A percentile compares a stretch with the other conserved stretches of the same genome.
phyloP scores from a whole-genome alignment of 169 alveolate genomes.

The Blepharisma undulans region DNA sequence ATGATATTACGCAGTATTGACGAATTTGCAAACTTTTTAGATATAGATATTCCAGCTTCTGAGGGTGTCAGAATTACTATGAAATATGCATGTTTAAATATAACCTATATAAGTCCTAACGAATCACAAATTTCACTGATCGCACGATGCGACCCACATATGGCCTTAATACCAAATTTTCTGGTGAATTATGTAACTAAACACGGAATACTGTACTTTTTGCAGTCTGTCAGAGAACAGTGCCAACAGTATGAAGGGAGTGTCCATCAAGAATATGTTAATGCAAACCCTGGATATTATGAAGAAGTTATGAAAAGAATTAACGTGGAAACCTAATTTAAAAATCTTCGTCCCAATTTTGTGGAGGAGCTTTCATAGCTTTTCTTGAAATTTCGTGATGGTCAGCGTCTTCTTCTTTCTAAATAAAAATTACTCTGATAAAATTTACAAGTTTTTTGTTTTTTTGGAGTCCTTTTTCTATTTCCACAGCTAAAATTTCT shows the following conservation, averaged over 20 bases:
- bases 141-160: slow-evolving; percentile 14
- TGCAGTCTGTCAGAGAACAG: slow-evolving; percentile 24
- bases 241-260: background rate
- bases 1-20: slow-evolving; percentile 15
- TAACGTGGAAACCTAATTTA: background rate
- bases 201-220: slow-evolving; percentile 23
- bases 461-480: background rate
- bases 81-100: slow-evolving; percentile 16
- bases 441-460: background rate
- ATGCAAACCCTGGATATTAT: slow-evolving; percentile 28
- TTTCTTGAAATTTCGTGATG: background rate
- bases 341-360: slow-evolving; percentile 25
- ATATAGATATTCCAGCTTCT: background rate
- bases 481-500: background rate
- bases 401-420: background rate
- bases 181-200: slow-evolving; percentile 24
- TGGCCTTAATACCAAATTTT: background rate
- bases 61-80: background rate
- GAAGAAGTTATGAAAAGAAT: slow-evolving; percentile 23
- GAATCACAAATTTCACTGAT: slow-evolving; percentile 30
- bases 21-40: background rate
- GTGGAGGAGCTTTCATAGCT: background rate
- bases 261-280: background rate
- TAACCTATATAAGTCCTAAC: slow-evolving; percentile 13
- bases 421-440: background rate